Conservation (phyloP, 2,329 filamentous ascomycete genomes). For the Basipetospora sp. region DNA sequence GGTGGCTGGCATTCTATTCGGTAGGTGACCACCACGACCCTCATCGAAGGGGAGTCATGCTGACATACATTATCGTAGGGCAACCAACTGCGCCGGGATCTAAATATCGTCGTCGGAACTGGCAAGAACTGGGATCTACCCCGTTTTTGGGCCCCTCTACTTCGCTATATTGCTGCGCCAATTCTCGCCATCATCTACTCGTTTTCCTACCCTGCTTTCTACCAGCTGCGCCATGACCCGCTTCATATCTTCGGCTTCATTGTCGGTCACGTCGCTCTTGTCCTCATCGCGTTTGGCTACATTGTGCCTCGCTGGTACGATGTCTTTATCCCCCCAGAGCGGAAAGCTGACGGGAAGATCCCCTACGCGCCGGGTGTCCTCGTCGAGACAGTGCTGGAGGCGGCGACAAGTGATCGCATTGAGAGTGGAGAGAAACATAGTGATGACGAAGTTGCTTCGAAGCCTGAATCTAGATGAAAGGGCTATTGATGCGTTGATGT, state of each 20-base stretch:
- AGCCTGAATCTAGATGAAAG: too few species aligned
- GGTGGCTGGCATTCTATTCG: conserved; percentile 43
- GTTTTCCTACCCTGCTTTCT: conserved; percentile 36
- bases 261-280: conserved; percentile 30
- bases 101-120: conserved; percentile 37
- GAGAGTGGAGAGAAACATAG: not conserved
- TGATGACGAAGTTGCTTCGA: too few species aligned
- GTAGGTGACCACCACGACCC: too few species aligned
- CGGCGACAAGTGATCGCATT: not conserved
- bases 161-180: conserved; percentile 35
- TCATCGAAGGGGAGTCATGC: too few species aligned
- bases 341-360: conserved; percentile 29
- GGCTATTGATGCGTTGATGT: too few species aligned
- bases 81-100: conserved; percentile 39
- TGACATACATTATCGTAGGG: conserved; percentile 22
- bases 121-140: conserved; percentile 44
- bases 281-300: conserved; percentile 32
- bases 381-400: not conserved
- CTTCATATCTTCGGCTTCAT: conserved; percentile 35
- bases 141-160: conserved; percentile 31
- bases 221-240: conserved; percentile 32
- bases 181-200: conserved; percentile 36
- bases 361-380: conserved; percentile 10
- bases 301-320: conserved; percentile 40
- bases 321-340: conserved; percentile 31